Evolutionary conservation across 257 asterid genomes (phyloP).

Genomic region (Fraxinus quadrangulata): DNA sequence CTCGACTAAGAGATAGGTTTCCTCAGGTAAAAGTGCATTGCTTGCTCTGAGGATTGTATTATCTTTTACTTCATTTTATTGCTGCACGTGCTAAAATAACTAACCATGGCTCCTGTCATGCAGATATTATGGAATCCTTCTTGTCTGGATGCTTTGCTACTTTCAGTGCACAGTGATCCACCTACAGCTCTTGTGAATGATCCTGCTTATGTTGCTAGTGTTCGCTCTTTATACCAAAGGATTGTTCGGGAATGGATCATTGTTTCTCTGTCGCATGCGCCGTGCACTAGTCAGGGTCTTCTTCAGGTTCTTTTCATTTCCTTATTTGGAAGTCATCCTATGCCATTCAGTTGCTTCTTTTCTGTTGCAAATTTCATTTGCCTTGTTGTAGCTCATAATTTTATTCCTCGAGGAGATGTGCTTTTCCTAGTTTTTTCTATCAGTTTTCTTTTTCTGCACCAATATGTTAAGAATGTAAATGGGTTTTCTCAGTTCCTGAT

Average conservation of each 20-base stretch:
- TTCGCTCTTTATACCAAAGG: constrained; percentile 90
- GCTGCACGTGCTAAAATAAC: constrained; percentile 30
- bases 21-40: constrained; percentile 69
- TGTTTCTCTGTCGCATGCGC: constrained; percentile 94
- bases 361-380: not conserved
- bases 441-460: not conserved
- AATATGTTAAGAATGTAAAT: not conserved
- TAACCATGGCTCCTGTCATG: constrained; percentile 30
- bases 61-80: constrained; percentile 29
- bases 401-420: not conserved
- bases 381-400: not conserved
- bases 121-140: constrained; percentile 94
- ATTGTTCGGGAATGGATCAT: constrained; percentile 92
- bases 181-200: constrained; percentile 86
- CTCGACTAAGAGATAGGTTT: constrained; percentile 86
- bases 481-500: not conserved
- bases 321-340: constrained; percentile 12
- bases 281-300: constrained; percentile 98
- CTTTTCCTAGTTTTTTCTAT: not conserved
- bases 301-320: constrained; percentile 73
- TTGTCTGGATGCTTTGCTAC: constrained; percentile 84
- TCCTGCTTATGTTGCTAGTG: constrained; percentile 88
- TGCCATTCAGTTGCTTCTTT: constrained; percentile 21
- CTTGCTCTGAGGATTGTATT: constrained; percentile 17
- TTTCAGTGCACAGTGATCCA: constrained; percentile 88